A percentile compares a stretch with the other conserved stretches of the same genome.
Evolutionary conservation across 805 yeast genomes (phyloP).

Genomic region (Candida wancherniae): DNA sequence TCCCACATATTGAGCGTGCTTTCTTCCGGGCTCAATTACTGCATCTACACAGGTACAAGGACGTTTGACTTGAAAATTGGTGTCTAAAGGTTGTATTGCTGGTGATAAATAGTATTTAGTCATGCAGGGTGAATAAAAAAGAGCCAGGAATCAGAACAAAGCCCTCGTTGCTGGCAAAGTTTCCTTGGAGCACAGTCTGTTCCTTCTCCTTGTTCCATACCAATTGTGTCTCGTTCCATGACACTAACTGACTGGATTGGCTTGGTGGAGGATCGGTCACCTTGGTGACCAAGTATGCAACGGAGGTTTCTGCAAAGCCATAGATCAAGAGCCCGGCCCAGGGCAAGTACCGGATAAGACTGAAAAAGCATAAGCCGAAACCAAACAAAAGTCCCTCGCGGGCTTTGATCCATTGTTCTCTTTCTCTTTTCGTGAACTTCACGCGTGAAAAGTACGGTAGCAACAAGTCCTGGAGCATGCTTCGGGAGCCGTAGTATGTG

Average conservation of each 20-base stretch:
- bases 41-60: constrained; percentile 36
- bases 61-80: constrained; percentile 18
- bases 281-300: constrained; percentile 51
- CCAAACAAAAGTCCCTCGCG: constrained; percentile 56
- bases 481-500: constrained; percentile 43
- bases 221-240: constrained; percentile 29
- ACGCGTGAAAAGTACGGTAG: constrained; percentile 47
- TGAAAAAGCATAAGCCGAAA: constrained; percentile 46
- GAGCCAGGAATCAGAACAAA: constrained; percentile 25
- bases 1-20: constrained; percentile 13
- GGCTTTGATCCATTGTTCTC: constrained; percentile 45
- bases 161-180: constrained; percentile 18
- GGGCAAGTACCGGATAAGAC: constrained; percentile 38
- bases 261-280: constrained; percentile 44
- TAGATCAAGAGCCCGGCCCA: constrained; percentile 44
- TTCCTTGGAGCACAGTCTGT: constrained; percentile 18
- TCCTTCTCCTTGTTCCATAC: constrained; percentile 27
- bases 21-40: constrained; percentile 24
- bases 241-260: constrained; percentile 19
- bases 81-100: constrained; percentile 5
- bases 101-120: constrained; percentile 2
- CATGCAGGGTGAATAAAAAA: constrained; percentile 7
- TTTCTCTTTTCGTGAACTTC: constrained; percentile 39
- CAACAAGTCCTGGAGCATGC: constrained; percentile 43
- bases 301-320: constrained; percentile 49